Evolutionary conservation across 1,284 basidiomycete genomes (phyloP).

Genomic region (Rhodotorula sp.): DNA sequence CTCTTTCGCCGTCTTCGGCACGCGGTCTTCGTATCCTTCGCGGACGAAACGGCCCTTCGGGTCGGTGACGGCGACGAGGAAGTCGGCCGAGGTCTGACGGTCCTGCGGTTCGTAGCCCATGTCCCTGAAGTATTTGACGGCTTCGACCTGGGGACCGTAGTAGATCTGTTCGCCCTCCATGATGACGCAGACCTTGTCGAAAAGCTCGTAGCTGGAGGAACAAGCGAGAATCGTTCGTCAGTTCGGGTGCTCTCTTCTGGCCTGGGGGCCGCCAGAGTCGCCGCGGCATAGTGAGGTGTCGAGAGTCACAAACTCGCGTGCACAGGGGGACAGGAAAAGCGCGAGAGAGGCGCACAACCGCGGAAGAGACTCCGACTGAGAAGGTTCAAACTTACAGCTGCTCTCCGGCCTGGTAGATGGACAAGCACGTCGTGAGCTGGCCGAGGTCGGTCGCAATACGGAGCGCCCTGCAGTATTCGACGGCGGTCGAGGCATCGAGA

Average conservation of each 20-base stretch:
- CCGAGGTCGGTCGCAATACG: slow-evolving; percentile 46
- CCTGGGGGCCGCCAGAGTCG: too few species aligned
- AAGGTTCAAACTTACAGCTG: slow-evolving; percentile 34
- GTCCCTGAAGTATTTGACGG: slow-evolving; percentile 73
- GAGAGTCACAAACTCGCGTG: slow-evolving; percentile 67
- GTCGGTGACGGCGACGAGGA: slow-evolving; percentile 53
- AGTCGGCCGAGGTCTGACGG: slow-evolving; percentile 66
- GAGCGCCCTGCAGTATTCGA: slow-evolving; percentile 58
- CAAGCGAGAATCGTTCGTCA: slow-evolving; percentile 44
- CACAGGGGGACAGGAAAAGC: too few species aligned
- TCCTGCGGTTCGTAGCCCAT: slow-evolving; percentile 67
- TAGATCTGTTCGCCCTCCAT: slow-evolving; percentile 64
- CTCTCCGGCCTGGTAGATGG: slow-evolving; percentile 55
- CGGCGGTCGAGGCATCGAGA: slow-evolving; percentile 62
- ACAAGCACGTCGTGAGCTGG: slow-evolving; percentile 43
- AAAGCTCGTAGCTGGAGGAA: slow-evolving; percentile 49
- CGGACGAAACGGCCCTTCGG: slow-evolving; percentile 49
- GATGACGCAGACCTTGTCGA: slow-evolving; percentile 66
- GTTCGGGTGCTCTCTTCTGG: slow-evolving; percentile 50
- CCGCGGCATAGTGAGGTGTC: too few species aligned
- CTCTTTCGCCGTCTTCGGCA: slow-evolving; percentile 62
- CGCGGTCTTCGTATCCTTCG: slow-evolving; percentile 44
- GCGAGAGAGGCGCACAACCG: too few species aligned
- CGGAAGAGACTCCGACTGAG: background rate
- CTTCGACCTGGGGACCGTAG: slow-evolving; percentile 69